phyloP scores from a whole-genome alignment of 345 rosid genomes.

The Boechera stricta region DNA sequence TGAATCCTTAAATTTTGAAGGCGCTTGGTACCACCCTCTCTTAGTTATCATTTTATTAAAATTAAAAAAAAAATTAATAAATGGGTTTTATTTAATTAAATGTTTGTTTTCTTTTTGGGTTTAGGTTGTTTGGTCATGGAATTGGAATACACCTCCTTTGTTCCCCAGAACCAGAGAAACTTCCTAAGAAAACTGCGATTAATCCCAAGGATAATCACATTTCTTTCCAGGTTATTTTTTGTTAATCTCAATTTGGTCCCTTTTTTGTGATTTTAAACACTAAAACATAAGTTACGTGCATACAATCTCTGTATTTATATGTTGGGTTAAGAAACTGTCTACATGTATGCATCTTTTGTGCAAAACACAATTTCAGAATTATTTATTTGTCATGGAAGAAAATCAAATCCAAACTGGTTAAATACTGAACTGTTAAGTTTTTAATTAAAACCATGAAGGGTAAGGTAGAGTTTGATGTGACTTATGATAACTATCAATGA shows the following conservation, averaged over 20 bases:
- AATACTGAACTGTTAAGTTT: neutral
- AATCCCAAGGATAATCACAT: slow-evolving; percentile 75
- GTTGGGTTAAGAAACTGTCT: neutral
- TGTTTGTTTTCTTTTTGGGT: neutral
- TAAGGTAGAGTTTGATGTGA: neutral
- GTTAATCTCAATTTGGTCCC: neutral
- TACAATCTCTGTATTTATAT: slow-evolving; percentile 14
- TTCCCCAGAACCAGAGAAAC: slow-evolving; percentile 57
- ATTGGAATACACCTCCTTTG: slow-evolving; percentile 74
- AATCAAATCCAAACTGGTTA: neutral
- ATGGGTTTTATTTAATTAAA: neutral
- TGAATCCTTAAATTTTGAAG: slow-evolving; percentile 65
- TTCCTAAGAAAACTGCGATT: slow-evolving; percentile 56
- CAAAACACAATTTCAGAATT: neutral
- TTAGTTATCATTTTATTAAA: neutral
- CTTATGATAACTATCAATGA: neutral
- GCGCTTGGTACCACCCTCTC: slow-evolving; percentile 63
- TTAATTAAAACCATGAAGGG: neutral
- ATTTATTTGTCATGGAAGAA: neutral
- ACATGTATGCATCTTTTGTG: neutral
- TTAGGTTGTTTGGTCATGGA: slow-evolving; percentile 73
- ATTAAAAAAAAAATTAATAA: too few relatives aligned
- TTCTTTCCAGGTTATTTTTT: slow-evolving; percentile 70
- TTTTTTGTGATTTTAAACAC: neutral
- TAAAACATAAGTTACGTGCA: neutral